Evolutionary conservation across 2,329 filamentous ascomycete species (phyloP), one percentile per base, ranked within the genome.

Genomic region (Chrysoporthe deuterocubensis): DNA sequence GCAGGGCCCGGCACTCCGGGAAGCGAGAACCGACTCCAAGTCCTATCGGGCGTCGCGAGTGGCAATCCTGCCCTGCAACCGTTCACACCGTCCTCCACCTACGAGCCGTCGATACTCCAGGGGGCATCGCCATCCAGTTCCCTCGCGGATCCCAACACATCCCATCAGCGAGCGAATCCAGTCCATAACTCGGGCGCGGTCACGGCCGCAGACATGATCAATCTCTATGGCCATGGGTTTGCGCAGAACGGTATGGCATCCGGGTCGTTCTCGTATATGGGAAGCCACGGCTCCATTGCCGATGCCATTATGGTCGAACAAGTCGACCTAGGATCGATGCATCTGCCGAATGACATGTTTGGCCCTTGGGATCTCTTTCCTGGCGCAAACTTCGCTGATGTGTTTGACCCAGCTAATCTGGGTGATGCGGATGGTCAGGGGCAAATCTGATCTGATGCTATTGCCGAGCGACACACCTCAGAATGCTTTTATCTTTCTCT

Each of bases 311-410:
- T 91, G 70, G 92, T 94, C 71, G 89, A 93, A 75, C 91, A 94
- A 71, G 88, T 95, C 44, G 91, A 94, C 71, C 90, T 94, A 82
- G 87, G 86, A 34, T 81, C 87, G 4, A 79, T 94, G 21, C 89
- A 88, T 0, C 69, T 84, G 50, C 80, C 81, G 1, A 85, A 88
- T 18, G 90, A 92, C 56, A 86, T 92, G 78, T 87, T 91, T 83
- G 88, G 89, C 0, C 79, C 79, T 3, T 94, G 91, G 90, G 91
- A 93, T 73, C 92, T 92, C 69, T 80, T 93, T 7, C 90, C 91
- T 0, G 85, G 85, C 34, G 89, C 54, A 14, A 65, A 92, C 73
- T 84, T 92, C 69, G 74, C 91, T 50, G 84, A 82, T 43, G 84
- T 88, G 64, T 88, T 85, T 72, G 83, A 84, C 54, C 26, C 66